Conservation (phyloP, 139 green algal species). For the Microglena sp. region DNA sequence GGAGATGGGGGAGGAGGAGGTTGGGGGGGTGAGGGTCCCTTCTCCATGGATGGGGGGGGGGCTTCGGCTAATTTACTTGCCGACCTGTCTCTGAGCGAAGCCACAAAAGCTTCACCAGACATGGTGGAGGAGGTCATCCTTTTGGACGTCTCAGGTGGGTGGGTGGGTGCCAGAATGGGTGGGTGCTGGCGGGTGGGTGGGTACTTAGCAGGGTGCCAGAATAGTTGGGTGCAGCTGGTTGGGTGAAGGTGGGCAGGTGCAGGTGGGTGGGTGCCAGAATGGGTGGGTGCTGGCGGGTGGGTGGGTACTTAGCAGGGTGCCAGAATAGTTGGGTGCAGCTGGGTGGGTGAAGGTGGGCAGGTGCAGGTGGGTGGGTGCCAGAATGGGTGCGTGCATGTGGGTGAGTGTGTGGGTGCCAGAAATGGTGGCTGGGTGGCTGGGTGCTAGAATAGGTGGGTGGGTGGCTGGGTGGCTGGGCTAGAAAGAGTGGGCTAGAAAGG, state of each 20-base stretch:
- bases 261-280: slow-evolving; percentile 4
- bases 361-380: slow-evolving; percentile 7
- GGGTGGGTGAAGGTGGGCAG: neutral
- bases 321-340: no score
- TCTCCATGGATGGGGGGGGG: neutral
- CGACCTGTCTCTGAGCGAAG: slow-evolving; percentile 6
- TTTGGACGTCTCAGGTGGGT: slow-evolving; percentile 62
- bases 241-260: no score
- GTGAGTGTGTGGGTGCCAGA: no score
- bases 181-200: neutral
- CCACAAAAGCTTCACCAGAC: slow-evolving; percentile 6
- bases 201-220: no score
- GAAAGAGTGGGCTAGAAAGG: no score
- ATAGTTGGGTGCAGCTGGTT: no score
- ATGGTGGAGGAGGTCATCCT: slow-evolving; percentile 61
- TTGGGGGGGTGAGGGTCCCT: neutral
- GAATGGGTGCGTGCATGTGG: neutral
- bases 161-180: neutral
- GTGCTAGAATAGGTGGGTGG: no score
- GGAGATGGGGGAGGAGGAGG: neutral
- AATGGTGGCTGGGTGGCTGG: neutral
- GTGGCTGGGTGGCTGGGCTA: no score
- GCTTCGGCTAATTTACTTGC: neutral
- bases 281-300: neutral
- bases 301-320: no score